phyloP scores from a whole-genome alignment of 2,329 filamentous ascomycete species.

The Fusarium musae region DNA sequence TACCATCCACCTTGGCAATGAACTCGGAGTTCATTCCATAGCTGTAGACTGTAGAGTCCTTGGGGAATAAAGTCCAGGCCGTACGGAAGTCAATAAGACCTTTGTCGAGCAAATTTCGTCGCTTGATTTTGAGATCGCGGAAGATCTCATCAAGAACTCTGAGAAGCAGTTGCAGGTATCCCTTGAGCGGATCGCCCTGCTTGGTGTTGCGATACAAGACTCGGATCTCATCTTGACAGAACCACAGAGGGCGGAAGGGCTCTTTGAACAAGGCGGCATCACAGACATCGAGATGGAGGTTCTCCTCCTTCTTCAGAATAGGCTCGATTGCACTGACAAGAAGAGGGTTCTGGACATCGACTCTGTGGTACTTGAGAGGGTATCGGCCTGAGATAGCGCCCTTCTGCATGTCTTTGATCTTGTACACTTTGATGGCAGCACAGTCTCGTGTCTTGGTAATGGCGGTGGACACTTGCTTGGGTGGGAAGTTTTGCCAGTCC shows the following conservation, averaged over 20 bases:
- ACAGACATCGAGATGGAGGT: constrained; percentile 51
- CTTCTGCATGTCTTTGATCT: constrained; percentile 57
- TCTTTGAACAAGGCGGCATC: constrained; percentile 51
- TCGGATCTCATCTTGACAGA: constrained; percentile 56
- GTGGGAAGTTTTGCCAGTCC: constrained; percentile 56
- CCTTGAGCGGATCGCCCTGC: constrained; percentile 45
- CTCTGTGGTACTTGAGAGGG: constrained; percentile 53
- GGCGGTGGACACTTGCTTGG: constrained; percentile 55
- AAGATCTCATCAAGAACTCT: constrained; percentile 57
- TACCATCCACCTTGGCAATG: constrained; percentile 53
- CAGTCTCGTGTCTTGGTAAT: constrained; percentile 51
- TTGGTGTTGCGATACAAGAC: constrained; percentile 45
- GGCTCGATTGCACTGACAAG: constrained; percentile 56
- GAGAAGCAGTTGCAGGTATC: constrained; percentile 55
- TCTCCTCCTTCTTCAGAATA: constrained; percentile 57
- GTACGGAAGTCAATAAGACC: constrained; percentile 55
- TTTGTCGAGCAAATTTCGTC: constrained; percentile 49
- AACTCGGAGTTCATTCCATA: constrained; percentile 54
- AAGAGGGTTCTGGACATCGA: constrained; percentile 56
- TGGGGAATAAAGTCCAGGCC: constrained; percentile 59
- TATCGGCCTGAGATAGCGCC: constrained; percentile 52
- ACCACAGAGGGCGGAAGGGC: constrained; percentile 57
- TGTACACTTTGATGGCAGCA: constrained; percentile 59
- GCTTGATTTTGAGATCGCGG: constrained; percentile 51
- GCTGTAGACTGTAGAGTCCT: constrained; percentile 52